Percentiles rank a stretch among this genome's conserved stretches.
Evolutionary conservation across 1,284 basidiomycete species (phyloP).

Genomic region (Albatrellus sp.): DNA sequence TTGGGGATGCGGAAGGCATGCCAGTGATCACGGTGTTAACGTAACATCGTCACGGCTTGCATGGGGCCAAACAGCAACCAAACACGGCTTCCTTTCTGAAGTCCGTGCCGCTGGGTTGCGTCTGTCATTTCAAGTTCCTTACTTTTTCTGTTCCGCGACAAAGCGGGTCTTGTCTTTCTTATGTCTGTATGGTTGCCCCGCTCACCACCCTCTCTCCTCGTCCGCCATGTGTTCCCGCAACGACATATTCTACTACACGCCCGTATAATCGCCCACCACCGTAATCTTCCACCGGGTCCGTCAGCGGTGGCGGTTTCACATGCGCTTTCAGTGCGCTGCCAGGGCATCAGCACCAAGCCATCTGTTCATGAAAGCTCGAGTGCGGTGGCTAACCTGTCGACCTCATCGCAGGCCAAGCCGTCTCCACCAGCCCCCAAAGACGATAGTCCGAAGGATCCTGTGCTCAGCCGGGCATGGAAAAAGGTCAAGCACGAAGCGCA

Average conservation of each 20-base stretch:
- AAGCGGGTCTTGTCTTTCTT: slow-evolving; percentile 4
- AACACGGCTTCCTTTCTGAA: not conserved
- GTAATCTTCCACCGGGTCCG: slow-evolving; percentile 7
- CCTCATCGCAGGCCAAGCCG: slow-evolving; percentile 28
- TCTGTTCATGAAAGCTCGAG: not conserved
- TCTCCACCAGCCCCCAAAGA: slow-evolving; percentile 39
- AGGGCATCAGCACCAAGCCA: slow-evolving; percentile 14
- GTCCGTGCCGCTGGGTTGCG: not conserved
- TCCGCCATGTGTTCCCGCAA: slow-evolving; percentile 22
- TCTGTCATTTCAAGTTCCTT: not conserved
- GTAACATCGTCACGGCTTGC: not conserved
- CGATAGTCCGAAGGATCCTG: slow-evolving; percentile 30
- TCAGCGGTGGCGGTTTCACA: too few relatives aligned
- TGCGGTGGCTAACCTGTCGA: slow-evolving; percentile 7
- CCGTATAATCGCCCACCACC: slow-evolving; percentile 20
- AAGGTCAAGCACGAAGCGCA: slow-evolving; percentile 91
- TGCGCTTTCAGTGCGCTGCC: slow-evolving; percentile 8
- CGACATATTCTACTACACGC: slow-evolving; percentile 13
- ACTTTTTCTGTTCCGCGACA: not conserved
- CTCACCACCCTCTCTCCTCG: slow-evolving; percentile 28
- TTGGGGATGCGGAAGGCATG: not conserved
- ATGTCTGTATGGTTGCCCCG: slow-evolving; percentile 62
- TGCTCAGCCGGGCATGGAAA: slow-evolving; percentile 65
- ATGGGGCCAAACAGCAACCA: not conserved
- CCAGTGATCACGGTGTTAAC: not conserved